Percentiles rank a stretch among this genome's conserved stretches.
phyloP scores from a whole-genome alignment of 1,139 yeast species.

The Geotrichum carabidarum region DNA sequence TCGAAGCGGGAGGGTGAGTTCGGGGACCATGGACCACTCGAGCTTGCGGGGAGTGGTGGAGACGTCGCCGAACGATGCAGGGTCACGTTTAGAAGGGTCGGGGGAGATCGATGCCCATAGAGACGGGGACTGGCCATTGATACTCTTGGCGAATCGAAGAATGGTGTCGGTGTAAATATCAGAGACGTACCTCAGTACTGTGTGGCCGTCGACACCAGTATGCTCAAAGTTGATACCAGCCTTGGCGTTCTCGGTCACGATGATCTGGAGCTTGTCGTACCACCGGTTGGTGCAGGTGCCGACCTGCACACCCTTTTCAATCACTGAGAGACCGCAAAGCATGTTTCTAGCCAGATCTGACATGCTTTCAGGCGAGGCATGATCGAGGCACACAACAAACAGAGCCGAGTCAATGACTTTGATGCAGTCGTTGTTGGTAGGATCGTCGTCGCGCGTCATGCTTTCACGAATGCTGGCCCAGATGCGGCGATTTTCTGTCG shows the following conservation, averaged over 20 bases:
- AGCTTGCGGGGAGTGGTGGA: constrained; percentile 67
- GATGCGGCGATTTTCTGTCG: constrained; percentile 78
- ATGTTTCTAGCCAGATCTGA: constrained; percentile 74
- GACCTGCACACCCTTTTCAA: constrained; percentile 79
- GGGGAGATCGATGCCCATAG: constrained; percentile 58
- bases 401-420: constrained; percentile 73
- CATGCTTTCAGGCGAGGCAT: constrained; percentile 60
- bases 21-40: constrained; percentile 82
- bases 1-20: constrained; percentile 70
- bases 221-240: constrained; percentile 94
- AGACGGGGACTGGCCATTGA: constrained; percentile 75
- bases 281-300: constrained; percentile 94
- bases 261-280: constrained; percentile 88
- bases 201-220: constrained; percentile 94
- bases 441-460: constrained; percentile 32
- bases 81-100: constrained; percentile 43
- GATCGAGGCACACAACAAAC: constrained; percentile 77
- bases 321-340: constrained; percentile 75
- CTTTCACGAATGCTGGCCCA: constrained; percentile 72
- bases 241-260: constrained; percentile 84
- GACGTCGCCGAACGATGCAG: constrained; percentile 41
- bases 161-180: constrained; percentile 91
- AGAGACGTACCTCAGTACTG: constrained; percentile 82
- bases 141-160: constrained; percentile 78
- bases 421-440: constrained; percentile 59